Base-by-base conservation (phyloP, 495 filamentous ascomycete species). In the Penicillium egyptiacum region DNA sequence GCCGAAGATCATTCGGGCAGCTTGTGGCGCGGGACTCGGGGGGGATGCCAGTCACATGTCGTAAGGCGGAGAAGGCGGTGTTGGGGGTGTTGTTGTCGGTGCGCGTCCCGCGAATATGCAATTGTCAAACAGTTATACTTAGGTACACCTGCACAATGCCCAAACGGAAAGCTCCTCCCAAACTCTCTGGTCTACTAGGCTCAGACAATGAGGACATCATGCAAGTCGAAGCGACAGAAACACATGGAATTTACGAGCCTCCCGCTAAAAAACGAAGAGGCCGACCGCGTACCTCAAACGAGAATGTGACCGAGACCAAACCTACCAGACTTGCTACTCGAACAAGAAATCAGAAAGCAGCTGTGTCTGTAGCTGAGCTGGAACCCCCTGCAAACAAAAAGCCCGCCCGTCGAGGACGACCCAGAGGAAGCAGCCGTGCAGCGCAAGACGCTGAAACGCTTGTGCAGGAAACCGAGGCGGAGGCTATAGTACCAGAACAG, bases 151-250 rank as follows among this genome's bases (percentile, higher is more conserved):
- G 47, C 57, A 63, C 45, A 45, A 86, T 86, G 83, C 76, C 83
- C 23, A 83, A 81, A 60, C 68, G 72, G 51, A 83, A 78, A 57
- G 71, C 71, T n/a, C 57, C 77, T 23, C 70, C 79, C 28, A 83
- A 79, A 33, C 62, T 89, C 23, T 81, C 86, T 57, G 81, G 77
- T n/a, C 73, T 88, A 45, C 75, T 86, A 35, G 87, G 85, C 56
- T 88, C 85, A 39, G 86, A 88, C 51, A 83, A 84, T 59, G 88
- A 91, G 47, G 85, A 88, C 70, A 75, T 78, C 30, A 73, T 73
- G 52, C 67, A 70, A 49, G 9, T 60, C 8, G 55, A 57, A 30
- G 49, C 43, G 25, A 62, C 56, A 54, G 71, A 67, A 45, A 52
- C 58, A 26, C 16, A 17, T 3, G 67, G 71, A 51, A 42, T 58